phyloP scores from a whole-genome alignment of 2,329 filamentous ascomycete species.

The Cordyceps javanica region DNA sequence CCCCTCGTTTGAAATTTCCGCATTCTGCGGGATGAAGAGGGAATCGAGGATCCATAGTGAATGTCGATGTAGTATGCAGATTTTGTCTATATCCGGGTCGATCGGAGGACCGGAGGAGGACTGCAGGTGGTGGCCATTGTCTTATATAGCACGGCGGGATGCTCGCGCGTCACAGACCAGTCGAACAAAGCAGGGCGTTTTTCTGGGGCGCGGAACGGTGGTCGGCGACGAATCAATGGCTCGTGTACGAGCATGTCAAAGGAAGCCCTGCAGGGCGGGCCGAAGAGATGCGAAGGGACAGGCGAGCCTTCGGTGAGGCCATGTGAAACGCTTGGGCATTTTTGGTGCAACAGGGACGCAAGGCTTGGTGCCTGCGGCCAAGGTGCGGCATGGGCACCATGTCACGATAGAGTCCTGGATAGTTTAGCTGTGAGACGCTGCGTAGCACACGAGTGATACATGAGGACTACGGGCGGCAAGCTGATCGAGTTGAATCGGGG shows the following conservation, averaged over 20 bases:
- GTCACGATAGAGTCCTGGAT: not conserved
- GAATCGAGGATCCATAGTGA: not conserved
- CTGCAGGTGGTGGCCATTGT: not conserved
- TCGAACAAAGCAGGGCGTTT: not conserved
- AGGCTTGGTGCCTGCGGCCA: not conserved
- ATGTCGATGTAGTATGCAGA: not conserved
- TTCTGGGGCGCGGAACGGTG: not conserved
- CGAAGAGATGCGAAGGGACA: not conserved
- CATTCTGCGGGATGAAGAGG: not conserved
- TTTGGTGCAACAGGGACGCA: not conserved
- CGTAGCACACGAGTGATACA: not conserved
- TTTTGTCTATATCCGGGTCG: not conserved
- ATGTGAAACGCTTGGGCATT: slow-evolving; percentile 2
- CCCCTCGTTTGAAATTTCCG: not conserved
- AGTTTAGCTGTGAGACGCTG: not conserved
- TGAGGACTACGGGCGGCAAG: not conserved
- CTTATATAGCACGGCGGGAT: not conserved
- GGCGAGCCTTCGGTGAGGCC: not conserved
- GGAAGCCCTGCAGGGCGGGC: not conserved
- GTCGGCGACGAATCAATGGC: not conserved
- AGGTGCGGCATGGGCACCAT: not conserved
- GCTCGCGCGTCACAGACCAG: not conserved
- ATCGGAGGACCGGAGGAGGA: not conserved
- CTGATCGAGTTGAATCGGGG: not conserved
- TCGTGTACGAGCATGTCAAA: not conserved